Evolutionary conservation across 2,329 filamentous ascomycete species (phyloP).

Genomic region (Aspergillus transmontanensis): DNA sequence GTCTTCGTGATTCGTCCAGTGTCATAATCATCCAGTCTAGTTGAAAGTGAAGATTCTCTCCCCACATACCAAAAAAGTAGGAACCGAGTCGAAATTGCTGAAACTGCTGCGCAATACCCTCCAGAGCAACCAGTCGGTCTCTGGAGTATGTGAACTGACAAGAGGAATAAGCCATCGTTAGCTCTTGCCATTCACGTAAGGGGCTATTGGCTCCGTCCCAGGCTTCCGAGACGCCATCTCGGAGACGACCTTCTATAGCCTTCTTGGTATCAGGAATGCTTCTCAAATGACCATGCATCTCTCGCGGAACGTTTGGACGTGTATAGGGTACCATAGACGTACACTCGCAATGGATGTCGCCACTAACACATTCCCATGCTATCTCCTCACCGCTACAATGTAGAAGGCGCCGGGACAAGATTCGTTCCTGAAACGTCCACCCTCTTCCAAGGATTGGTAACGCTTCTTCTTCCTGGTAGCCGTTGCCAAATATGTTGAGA

Average conservation of each 20-base stretch:
- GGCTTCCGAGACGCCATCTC: too few relatives aligned
- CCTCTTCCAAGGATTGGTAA: neutral
- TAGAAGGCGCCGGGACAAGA: neutral
- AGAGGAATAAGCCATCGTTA: neutral
- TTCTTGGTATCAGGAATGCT: too few relatives aligned
- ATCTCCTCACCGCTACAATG: neutral
- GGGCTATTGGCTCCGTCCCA: too few relatives aligned
- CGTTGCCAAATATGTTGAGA: too few relatives aligned
- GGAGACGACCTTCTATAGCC: too few relatives aligned
- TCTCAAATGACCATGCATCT: too few relatives aligned
- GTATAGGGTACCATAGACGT: neutral
- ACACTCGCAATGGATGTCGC: neutral
- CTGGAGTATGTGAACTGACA: neutral
- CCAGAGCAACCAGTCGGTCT: neutral
- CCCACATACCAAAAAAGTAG: neutral
- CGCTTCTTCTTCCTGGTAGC: too few relatives aligned
- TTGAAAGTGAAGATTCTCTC: neutral
- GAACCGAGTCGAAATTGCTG: neutral
- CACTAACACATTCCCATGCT: neutral
- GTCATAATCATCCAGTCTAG: neutral
- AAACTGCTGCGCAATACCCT: neutral
- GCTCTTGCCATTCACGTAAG: neutral
- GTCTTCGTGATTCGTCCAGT: neutral
- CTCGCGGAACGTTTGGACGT: too few relatives aligned
- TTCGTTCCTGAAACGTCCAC: neutral